Percentiles rank a stretch among this genome's conserved stretches.
Conservation (phyloP, 2,329 filamentous ascomycete species). For the Dactylonectria macrodidyma region DNA sequence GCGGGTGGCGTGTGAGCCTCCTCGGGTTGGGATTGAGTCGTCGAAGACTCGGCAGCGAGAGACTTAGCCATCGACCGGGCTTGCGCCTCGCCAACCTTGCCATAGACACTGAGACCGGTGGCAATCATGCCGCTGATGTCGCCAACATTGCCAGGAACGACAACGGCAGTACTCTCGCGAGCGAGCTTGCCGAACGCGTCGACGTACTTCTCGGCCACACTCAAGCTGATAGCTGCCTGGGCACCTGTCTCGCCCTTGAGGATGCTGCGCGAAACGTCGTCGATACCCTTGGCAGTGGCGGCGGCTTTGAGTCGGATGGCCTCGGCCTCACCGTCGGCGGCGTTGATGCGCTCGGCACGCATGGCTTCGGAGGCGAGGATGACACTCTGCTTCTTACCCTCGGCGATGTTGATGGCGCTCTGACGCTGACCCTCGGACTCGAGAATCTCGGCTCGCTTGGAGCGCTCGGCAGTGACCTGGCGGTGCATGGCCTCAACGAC, state of each 20-base stretch:
- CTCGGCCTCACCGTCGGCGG: constrained; percentile 92
- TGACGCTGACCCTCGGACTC: constrained; percentile 98
- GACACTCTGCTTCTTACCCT: constrained; percentile 96
- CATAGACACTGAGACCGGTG: constrained; percentile 94
- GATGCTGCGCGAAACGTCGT: constrained; percentile 85
- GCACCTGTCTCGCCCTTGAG: constrained; percentile 80
- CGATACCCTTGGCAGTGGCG: constrained; percentile 90
- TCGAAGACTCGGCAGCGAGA: constrained; percentile 57
- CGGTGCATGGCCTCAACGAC: constrained; percentile 99
- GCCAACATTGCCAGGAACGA: constrained; percentile 96
- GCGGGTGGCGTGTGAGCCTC: constrained; percentile 36
- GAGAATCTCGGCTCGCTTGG: constrained; percentile 97
- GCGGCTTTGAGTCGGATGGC: constrained; percentile 89
- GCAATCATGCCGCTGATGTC: constrained; percentile 98
- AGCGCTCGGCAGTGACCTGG: constrained; percentile 96
- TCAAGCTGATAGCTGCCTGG: constrained; percentile 87
- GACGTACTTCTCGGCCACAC: constrained; percentile 97
- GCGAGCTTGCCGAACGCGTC: constrained; percentile 94
- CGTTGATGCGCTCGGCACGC: constrained; percentile 92
- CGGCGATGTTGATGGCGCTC: constrained; percentile 98
- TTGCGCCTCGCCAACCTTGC: constrained; percentile 89
- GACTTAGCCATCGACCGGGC: constrained; percentile 75
- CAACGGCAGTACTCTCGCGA: constrained; percentile 94
- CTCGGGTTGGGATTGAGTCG: constrained; percentile 39
- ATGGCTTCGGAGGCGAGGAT: constrained; percentile 96